A percentile compares a stretch with the other conserved stretches of the same genome.
Conservation (phyloP, 192 early-diverging fungal genomes). For the Phycomyces blakesleeanus region DNA sequence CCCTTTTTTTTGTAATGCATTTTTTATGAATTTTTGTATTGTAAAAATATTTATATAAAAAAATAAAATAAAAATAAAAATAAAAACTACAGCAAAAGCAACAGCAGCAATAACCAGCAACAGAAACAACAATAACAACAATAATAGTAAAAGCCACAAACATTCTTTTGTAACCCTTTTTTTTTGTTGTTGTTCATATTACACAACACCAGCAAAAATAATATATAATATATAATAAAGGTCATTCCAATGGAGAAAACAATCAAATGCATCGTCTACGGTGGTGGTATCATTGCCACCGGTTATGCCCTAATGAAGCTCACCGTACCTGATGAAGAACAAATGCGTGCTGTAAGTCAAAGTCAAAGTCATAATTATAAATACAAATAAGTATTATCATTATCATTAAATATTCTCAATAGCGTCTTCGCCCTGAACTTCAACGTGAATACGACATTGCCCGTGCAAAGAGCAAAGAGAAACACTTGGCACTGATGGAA, state of each 20-base stretch:
- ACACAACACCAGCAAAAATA: no score
- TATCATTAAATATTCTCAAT: background rate
- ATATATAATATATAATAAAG: no score
- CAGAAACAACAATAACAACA: no score
- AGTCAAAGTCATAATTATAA: background rate
- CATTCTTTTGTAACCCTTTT: no score
- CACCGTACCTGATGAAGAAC: slow-evolving; percentile 46
- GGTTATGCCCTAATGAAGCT: slow-evolving; percentile 47
- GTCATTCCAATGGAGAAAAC: slow-evolving; percentile 37
- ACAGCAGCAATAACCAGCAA: no score
- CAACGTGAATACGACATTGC: slow-evolving; percentile 25
- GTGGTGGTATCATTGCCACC: slow-evolving; percentile 40
- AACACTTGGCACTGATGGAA: slow-evolving; percentile 18
- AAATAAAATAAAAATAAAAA: no score
- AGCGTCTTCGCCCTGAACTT: slow-evolving; percentile 28
- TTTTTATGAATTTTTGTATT: no score
- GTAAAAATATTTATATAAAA: no score
- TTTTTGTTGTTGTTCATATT: no score
- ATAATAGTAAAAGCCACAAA: no score
- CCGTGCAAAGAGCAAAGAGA: slow-evolving; percentile 16
- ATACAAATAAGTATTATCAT: background rate
- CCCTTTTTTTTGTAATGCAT: no score
- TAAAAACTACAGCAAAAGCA: no score
- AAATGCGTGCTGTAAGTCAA: slow-evolving; percentile 26
- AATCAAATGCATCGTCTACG: slow-evolving; percentile 41